Base-by-base conservation (phyloP, 2,329 filamentous ascomycete genomes). In the Diplodia scrobiculata region DNA sequence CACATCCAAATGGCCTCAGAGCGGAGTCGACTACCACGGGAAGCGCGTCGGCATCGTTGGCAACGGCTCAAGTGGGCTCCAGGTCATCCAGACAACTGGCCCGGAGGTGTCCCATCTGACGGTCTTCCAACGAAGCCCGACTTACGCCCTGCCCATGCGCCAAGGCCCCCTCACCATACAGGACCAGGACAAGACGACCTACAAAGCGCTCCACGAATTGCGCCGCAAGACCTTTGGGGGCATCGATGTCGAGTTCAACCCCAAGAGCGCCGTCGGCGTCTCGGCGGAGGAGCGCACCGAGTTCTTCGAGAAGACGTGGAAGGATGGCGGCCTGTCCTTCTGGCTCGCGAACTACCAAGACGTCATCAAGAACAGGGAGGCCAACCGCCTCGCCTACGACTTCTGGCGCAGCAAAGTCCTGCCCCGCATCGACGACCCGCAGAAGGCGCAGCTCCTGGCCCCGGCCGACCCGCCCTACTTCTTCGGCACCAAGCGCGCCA, bases 41-140 rank as follows among this genome's bases (percentile, higher is more conserved):
- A 89, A 89, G 73, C 80, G 82, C n/a, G 82, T 85, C 59, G 87
- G 83, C 17, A 82, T 89, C 65, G 84, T 90, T 38, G 87, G 88
- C 11, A 89, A 86, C 0, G 87, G 87, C 1, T 84, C 87, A 0
- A 86, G 85, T 0, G 87, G 87, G 0, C 83, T 89, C 1, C 87
- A 90, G 69, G 83, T 88, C 52, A 81, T 83, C 0, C 87, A 90
- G 68, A 86, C 85, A 63, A 84, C 83, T 74, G 84, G 82, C 1
- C 83, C 83, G 2, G 72, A 80, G 11, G 85, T 82, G 0, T 81
- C 78, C 4, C 75, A 72, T 34, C 65, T 90, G 0, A 81, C 78
- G 2, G 84, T 90, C 38, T 89, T 89, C 73, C 87, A 90, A 70
- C 82, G 88, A 9, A 90, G 87, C 1, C 87, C 88, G 0, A 90